Percentiles rank a stretch among this genome's conserved stretches.
These are phyloP conservation scores for Omphalotus guepiniiformis DNA, from an alignment of 768 basidiomycete genomes.

Conservation along the genomic window DNA sequence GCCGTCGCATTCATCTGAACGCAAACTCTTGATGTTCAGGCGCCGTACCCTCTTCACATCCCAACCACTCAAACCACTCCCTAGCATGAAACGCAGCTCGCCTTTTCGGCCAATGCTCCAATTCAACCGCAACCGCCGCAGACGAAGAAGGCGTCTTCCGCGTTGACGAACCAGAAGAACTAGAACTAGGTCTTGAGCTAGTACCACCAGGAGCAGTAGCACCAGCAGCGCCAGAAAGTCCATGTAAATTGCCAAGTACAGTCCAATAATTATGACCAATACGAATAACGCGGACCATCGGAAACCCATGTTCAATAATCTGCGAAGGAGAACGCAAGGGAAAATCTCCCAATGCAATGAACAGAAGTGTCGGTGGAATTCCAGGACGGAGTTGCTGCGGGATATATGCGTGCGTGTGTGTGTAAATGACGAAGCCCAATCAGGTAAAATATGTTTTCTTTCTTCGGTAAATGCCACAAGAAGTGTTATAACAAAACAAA, in stretches of 20 bases:
- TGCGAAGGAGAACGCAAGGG: slow-evolving; percentile 30
- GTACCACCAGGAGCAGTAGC: background rate
- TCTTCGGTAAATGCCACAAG: too few species aligned
- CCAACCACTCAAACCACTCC: slow-evolving; percentile 65
- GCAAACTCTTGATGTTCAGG: slow-evolving; percentile 16
- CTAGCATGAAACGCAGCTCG: slow-evolving; percentile 45
- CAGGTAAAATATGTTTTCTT: background rate
- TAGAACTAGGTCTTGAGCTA: background rate
- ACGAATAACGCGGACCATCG: slow-evolving; percentile 52
- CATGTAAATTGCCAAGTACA: slow-evolving; percentile 25
- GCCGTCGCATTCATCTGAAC: slow-evolving; percentile 1
- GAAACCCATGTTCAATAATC: slow-evolving; percentile 58
- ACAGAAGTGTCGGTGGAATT: slow-evolving; percentile 48
- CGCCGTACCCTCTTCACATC: slow-evolving; percentile 45
- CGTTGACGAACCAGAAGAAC: background rate
- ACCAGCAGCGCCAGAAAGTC: slow-evolving; percentile 1
- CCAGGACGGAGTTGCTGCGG: slow-evolving; percentile 58
- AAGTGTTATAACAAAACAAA: slow-evolving; percentile 1
- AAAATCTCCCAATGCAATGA: slow-evolving; percentile 52
- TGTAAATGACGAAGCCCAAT: background rate
- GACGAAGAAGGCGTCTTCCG: background rate
- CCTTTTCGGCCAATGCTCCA: slow-evolving; percentile 55
- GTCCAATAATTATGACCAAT: slow-evolving; percentile 55
- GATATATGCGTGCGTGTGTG: slow-evolving; percentile 3
- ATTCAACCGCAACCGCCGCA: slow-evolving; percentile 21